phyloP scores from a whole-genome alignment of 345 rosid genomes.

The Eucalyptus tenuipes region DNA sequence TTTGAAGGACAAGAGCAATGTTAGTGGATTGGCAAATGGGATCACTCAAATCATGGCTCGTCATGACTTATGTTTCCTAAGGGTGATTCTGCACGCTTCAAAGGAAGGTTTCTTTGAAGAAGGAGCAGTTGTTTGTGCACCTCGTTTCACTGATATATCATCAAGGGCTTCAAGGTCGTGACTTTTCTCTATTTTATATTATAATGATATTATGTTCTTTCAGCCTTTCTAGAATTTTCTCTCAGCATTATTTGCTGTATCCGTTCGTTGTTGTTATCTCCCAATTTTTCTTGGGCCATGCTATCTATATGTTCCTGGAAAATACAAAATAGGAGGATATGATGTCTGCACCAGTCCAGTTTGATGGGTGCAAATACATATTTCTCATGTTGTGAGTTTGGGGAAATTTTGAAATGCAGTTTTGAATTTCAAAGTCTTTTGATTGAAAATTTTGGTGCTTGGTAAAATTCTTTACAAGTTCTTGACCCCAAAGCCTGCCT shows the following conservation, averaged over 20 bases:
- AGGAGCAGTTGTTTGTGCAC: conserved; percentile 78
- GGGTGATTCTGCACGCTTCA: conserved; percentile 69
- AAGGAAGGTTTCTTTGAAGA: conserved; percentile 81
- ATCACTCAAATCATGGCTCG: conserved; percentile 5
- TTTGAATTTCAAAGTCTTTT: background rate
- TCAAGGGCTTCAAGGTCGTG: conserved; percentile 36
- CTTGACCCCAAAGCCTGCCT: background rate
- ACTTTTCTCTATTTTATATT: background rate
- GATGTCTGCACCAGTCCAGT: background rate
- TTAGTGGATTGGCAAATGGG: conserved; percentile 4
- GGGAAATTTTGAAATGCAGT: background rate
- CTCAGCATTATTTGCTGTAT: background rate
- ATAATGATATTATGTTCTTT: background rate
- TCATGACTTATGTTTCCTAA: conserved; percentile 44
- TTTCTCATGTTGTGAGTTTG: background rate
- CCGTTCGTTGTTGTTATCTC: background rate
- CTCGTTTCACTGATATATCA: conserved; percentile 36
- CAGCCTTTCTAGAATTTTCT: background rate
- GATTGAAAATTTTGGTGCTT: background rate
- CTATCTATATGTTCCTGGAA: background rate
- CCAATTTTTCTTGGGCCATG: background rate
- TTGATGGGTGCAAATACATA: background rate
- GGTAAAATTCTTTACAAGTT: background rate
- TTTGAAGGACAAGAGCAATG: conserved; percentile 12
- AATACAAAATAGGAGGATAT: background rate